Conservation (phyloP, 2,329 filamentous ascomycete species). For the Cladorrhinum sp. region DNA sequence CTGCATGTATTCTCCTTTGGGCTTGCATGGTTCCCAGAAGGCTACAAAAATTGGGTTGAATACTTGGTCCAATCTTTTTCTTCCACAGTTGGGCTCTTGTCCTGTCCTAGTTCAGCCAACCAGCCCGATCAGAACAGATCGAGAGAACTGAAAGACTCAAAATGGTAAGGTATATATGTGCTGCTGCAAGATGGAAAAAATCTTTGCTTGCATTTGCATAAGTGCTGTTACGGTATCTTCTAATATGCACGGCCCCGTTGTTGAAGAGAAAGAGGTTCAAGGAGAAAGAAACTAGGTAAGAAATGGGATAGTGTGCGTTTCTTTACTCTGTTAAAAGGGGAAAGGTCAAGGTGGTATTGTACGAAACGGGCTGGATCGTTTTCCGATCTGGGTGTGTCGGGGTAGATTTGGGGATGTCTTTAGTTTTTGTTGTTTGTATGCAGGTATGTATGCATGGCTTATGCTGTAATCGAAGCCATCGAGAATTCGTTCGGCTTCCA, state of each 20-base stretch:
- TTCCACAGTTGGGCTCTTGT: too few species aligned
- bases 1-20: neutral
- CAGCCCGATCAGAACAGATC: neutral
- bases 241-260: neutral
- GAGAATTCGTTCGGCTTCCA: neutral
- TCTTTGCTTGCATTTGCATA: neutral
- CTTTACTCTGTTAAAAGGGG: neutral
- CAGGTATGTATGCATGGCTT: neutral
- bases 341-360: neutral
- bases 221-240: neutral
- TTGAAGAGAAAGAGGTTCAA: neutral
- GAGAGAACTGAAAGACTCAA: neutral
- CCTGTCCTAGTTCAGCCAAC: too few species aligned
- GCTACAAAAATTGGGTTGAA: neutral
- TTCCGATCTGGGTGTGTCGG: neutral
- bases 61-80: too few species aligned
- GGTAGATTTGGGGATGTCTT: neutral
- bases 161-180: neutral
- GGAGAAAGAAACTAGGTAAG: neutral
- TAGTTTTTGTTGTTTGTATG: neutral
- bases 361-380: neutral
- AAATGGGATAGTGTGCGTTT: neutral
- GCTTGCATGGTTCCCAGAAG: neutral
- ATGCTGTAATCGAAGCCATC: neutral
- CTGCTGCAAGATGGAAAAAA: neutral